Evolutionary conservation across 2,329 filamentous ascomycete species (phyloP), one percentile per base, ranked within the genome.

Genomic region (Eurotiales sp.): DNA sequence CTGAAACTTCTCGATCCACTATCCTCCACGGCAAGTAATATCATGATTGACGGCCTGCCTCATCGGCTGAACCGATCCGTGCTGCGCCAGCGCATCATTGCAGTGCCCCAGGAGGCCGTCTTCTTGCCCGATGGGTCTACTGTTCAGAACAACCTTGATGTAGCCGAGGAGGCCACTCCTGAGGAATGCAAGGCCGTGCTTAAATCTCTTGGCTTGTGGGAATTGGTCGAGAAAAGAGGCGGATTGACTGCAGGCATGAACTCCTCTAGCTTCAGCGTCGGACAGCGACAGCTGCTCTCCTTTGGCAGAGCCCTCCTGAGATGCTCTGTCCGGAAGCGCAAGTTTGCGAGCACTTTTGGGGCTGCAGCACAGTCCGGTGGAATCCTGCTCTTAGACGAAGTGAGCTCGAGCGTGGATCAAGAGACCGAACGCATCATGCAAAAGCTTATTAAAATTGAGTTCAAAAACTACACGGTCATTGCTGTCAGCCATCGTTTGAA

Each of bases 211-310:
- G 64, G 70, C 12, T 60, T 73, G 11, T 67, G 65, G 57, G 46
- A 60, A 21, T 59, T 66, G 15, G 63, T 74, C 32, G 43, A 66
- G 50, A 65, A 67, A 50, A 67, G 70, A 48, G 72, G 71, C 6
- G 65, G 61, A 6, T 59, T 75, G 3, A 64, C 69, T 53, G 64
- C 66, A 3, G 63, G 68, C 1, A 73, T 85, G 56, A 70, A 71
- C 12, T 66, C 73, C 2, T 72, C 77, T 8, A 69, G 72, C 46
- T 68, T 84, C 8, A 78, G 74, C 4, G 75, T 77, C 30, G 84
- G 84, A 0, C 83, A 86, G 62, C 76, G 76, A 39, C 84, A 87
- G 59, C 72, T 87, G 0, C 83, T 87, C 56, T 82, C 77, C 53
- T 72, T 87, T 2, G 83, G 79, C 0, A 67, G 83, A 43, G 83